These are phyloP conservation scores for Chaetomium olivaceum DNA, from an alignment of 2,329 filamentous ascomycete genomes.

Conservation along the genomic window DNA sequence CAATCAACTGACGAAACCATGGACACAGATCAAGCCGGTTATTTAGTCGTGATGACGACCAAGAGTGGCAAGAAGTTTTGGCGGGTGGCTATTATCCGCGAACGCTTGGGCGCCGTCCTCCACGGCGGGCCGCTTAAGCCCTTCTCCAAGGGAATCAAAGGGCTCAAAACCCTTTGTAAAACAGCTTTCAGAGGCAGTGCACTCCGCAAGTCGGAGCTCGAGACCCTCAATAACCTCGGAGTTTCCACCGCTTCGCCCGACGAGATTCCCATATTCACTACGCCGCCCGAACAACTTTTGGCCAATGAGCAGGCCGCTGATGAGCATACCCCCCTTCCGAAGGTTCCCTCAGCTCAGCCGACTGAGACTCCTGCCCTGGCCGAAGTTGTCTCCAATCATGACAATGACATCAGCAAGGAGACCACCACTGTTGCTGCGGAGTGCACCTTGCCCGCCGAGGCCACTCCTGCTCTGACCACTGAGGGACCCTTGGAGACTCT, in stretches of 20 bases:
- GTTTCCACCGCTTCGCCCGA: not conserved
- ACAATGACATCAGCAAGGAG: not conserved
- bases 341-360: not conserved
- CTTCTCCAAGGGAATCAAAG: not conserved
- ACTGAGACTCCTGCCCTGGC: not conserved
- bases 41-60: constrained; percentile 4
- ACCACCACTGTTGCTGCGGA: not conserved
- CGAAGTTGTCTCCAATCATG: not conserved
- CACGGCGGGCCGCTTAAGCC: constrained; percentile 6
- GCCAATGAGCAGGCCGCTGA: not conserved
- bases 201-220: not conserved
- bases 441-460: not conserved
- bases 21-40: constrained; percentile 6
- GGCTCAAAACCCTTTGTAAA: not conserved
- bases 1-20: constrained; percentile 4
- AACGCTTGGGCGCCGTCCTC: not conserved
- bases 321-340: not conserved
- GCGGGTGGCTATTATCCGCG: not conserved
- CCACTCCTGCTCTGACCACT: not conserved
- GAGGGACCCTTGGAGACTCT: not conserved
- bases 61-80: not conserved
- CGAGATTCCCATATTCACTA: not conserved
- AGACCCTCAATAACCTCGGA: not conserved
- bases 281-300: not conserved
- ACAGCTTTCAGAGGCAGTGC: not conserved